phyloP scores from a whole-genome alignment of 345 rosid genomes.

The Eucalyptus virginea region DNA sequence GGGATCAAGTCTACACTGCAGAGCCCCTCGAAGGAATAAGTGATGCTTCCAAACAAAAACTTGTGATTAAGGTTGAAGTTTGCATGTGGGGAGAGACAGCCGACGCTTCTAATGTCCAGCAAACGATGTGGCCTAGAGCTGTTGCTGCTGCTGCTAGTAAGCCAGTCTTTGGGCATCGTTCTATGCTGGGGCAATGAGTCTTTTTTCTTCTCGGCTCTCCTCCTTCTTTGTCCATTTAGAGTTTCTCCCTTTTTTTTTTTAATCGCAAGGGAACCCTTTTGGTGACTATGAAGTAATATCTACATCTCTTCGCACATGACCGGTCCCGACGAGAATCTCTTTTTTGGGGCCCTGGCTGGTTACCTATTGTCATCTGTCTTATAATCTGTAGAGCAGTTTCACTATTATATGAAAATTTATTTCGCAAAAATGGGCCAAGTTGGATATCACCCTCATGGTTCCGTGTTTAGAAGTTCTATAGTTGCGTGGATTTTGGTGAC shows the following conservation, averaged over 20 bases:
- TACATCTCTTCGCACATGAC: neutral
- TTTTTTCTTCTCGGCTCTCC: neutral
- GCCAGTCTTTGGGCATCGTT: neutral
- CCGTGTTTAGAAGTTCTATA: too few relatives aligned
- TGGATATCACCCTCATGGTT: neutral
- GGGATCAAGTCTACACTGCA: too few relatives aligned
- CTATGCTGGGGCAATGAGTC: neutral
- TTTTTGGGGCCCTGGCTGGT: too few relatives aligned
- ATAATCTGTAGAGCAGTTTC: neutral
- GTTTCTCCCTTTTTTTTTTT: neutral
- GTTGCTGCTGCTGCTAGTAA: neutral
- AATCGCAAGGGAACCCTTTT: neutral
- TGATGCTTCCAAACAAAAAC: too few relatives aligned
- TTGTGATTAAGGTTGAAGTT: too few relatives aligned
- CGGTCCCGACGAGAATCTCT: accelerated
- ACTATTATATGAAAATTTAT: neutral
- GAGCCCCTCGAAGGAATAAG: too few relatives aligned
- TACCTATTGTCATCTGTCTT: slow-evolving; percentile 31
- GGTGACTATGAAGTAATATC: neutral
- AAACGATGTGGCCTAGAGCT: neutral
- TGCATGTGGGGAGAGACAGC: too few relatives aligned
- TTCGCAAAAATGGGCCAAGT: neutral
- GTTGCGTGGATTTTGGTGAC: too few relatives aligned
- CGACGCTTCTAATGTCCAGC: too few relatives aligned
- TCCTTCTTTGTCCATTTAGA: neutral